Conservation (phyloP, 371 early-diverging fungal species). For the Mucor circinelloides region DNA sequence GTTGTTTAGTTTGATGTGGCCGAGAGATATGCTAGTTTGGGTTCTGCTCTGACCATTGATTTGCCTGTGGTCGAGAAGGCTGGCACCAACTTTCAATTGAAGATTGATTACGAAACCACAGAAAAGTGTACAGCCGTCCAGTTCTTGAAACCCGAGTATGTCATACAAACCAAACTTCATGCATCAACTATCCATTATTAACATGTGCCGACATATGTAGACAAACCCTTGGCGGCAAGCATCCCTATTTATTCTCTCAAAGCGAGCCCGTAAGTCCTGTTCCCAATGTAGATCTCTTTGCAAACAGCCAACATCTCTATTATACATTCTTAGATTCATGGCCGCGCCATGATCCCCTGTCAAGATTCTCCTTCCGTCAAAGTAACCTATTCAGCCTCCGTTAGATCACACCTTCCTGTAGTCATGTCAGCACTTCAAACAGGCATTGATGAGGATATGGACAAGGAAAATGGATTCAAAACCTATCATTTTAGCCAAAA, state of each 20-base stretch:
- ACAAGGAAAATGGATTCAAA: slow-evolving; percentile 29
- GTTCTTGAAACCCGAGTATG: slow-evolving; percentile 75
- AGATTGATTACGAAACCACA: slow-evolving; percentile 83
- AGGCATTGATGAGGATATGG: slow-evolving; percentile 32
- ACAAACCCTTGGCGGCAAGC: slow-evolving; percentile 92
- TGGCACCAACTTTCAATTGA: slow-evolving; percentile 54
- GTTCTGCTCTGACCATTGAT: slow-evolving; percentile 73
- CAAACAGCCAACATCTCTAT: not conserved
- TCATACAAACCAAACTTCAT: not conserved
- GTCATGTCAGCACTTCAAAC: slow-evolving; percentile 34
- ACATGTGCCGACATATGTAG: slow-evolving; percentile 26
- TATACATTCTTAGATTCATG: slow-evolving; percentile 70
- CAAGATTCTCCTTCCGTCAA: slow-evolving; percentile 94
- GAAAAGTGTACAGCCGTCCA: slow-evolving; percentile 84
- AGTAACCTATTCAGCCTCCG: slow-evolving; percentile 83
- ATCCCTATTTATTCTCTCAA: slow-evolving; percentile 95
- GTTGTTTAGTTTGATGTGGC: slow-evolving; percentile 53
- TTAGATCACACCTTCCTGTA: slow-evolving; percentile 59
- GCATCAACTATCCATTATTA: not conserved
- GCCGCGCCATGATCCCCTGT: slow-evolving; percentile 91
- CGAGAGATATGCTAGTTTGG: slow-evolving; percentile 66
- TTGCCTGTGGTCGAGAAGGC: slow-evolving; percentile 44
- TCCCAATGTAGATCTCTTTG: no score
- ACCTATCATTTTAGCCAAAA: slow-evolving; percentile 75
- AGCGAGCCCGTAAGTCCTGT: slow-evolving; percentile 76